Base-by-base conservation (phyloP, 805 yeast genomes). In the Lachancea kluyveri region DNA sequence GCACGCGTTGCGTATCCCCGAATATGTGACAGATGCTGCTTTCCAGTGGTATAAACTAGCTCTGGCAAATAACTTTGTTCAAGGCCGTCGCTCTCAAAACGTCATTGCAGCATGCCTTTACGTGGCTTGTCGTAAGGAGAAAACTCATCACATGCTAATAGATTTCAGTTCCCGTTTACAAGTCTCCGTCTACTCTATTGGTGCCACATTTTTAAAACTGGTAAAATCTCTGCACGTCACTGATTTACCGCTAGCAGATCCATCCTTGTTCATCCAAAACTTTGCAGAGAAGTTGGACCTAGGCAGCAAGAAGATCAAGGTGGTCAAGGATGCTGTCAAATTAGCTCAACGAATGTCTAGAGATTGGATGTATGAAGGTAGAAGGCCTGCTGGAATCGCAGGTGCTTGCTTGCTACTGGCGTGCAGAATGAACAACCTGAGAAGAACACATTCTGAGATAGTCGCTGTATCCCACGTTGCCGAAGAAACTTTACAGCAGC, bases 321-420 rank as follows among this genome's bases (percentile, higher is more conserved):
- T 92, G 9, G 79, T 84, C 26, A 73, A 72, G 39, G 99, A 92
- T 57, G 97, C 98, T 0, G 78, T 79, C 5, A 74, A 78, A 46
- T 61, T 92, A 14, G 95, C 95, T 0, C 84, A 77, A 51, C 68
- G 95, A 44, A 92, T 92, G 99, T 70, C 88, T 9, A 74, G 77
- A 25, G 97, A 92, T 51, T 92, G 97, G 96, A 82, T 92, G 45
- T 84, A 79, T 54, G 94, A 86, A 59, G 99, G 99, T 16, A 72
- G 99, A 52, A 70, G 97, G 41, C 98, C 99, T 0, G 97, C 98
- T 0, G 98, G 99, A 48, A 76, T 92, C 33, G 98, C 98, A 0
- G 99, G 97, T 14, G 98, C 98, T 0, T 87, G 96, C 59, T 67
- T 92, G 2, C 55, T 94, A 26, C 62, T 92, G 30, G 98, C 99